Evolutionary conservation across 768 basidiomycete genomes (phyloP), one percentile per base, ranked within the genome.

Genomic region (Agaricus subrufescens): DNA sequence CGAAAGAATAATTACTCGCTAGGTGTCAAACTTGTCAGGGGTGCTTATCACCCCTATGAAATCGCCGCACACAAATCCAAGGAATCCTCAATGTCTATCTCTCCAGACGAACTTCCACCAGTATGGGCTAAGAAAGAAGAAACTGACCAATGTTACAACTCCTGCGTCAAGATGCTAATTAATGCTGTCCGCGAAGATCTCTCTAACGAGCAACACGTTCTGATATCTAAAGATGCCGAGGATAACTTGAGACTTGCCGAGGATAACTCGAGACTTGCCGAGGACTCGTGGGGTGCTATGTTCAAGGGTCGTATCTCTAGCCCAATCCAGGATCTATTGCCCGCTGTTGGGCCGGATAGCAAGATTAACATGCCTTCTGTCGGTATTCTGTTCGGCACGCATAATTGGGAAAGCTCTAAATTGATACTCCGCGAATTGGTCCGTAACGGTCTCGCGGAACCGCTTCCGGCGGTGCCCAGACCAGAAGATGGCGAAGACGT

Each of bases 21-120:
- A 0, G 94, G 94, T 9, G 84, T 93, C 54, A 98, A 97, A 69
- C 86, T 98, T 47, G 94, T 97, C 30, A 84, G 94, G 25, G 94
- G 94, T 0, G 94, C 94, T 2, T 98, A 98, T 69, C 91, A 94
- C 64, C 77, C 83, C 0, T 81, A 89, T 56, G 94, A 97, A 65
- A 59, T 80, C 27, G 71, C 77, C 4, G 83, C 83, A 1, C 77
- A 84, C 58, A 60, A 62, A 11, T 61, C 70, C 37, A 58, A 58
- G 23, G 53, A 29, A 46, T 46, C 61, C 10, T 71, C 72, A 1
- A 64, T 71, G 3, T 82, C 82, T 0, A 83, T 85, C 56, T 87
- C 86, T 0, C 79, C 80, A 0, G 85, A 86, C 48, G 58, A 69
- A 4, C 61, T 69, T 19, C 81, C 86, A 0, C 90, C 90, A 1